Percentiles rank a stretch among this genome's conserved stretches.
These are phyloP conservation scores for Phellopilus nigrolimitatus DNA, from an alignment of 1,284 basidiomycete genomes.

Conservation along the genomic window DNA sequence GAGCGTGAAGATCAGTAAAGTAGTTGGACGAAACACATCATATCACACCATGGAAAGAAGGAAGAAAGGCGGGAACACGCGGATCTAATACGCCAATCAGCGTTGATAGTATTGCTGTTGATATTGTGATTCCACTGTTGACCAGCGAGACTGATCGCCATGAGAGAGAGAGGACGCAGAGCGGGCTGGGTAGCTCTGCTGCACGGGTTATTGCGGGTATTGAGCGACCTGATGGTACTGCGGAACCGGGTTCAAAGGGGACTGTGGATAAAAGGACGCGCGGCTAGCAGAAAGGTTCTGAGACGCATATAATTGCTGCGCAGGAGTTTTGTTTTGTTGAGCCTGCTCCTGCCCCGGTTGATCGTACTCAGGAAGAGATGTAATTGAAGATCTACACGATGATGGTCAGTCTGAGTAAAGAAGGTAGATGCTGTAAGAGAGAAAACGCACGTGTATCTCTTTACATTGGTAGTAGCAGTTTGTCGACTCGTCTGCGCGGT, in stretches of 20 bases:
- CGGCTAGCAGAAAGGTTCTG: slow-evolving; percentile 14
- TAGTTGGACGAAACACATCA: not conserved
- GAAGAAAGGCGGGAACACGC: not conserved
- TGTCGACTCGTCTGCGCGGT: slow-evolving; percentile 7
- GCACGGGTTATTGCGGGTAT: slow-evolving; percentile 9
- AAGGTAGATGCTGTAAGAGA: not conserved
- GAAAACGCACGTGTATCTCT: slow-evolving; percentile 16
- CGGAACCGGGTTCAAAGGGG: not conserved
- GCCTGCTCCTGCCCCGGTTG: slow-evolving; percentile 7
- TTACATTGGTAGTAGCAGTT: slow-evolving; percentile 4
- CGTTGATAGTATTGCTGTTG: slow-evolving; percentile 12
- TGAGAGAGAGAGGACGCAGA: slow-evolving; percentile 1
- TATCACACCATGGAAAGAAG: not conserved
- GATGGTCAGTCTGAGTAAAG: not conserved
- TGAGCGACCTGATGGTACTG: slow-evolving; percentile 6
- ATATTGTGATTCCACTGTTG: slow-evolving; percentile 3
- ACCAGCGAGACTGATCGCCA: slow-evolving; percentile 8
- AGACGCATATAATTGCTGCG: slow-evolving; percentile 4
- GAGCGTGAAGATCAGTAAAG: not conserved
- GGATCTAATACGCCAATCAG: not conserved
- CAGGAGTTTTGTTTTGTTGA: not conserved
- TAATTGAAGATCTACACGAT: not conserved
- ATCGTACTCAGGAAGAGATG: slow-evolving; percentile 10
- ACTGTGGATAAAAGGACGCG: slow-evolving; percentile 13
- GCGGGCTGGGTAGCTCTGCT: slow-evolving; percentile 3